Base-by-base conservation (phyloP, 371 early-diverging fungal genomes). In the Mortierella sp. region DNA sequence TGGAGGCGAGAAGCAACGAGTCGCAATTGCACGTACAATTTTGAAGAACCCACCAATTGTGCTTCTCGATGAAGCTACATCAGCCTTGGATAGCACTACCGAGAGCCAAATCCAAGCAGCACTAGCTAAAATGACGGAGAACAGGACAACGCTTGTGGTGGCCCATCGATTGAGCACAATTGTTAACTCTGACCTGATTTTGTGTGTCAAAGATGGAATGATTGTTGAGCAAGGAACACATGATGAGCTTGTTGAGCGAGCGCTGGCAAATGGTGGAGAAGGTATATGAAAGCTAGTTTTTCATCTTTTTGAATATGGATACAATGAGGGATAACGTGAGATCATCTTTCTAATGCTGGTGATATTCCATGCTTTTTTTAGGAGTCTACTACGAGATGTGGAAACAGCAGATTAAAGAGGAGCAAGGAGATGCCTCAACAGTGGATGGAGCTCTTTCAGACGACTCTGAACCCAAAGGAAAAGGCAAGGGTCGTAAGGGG, bases 1-100 rank as follows among this genome's bases (percentile, higher is more conserved):
- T 54, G 93, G 93, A 53, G 99, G 99, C 26, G 98, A 99, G 85
- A 96, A 96, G 83, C 99, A 99, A 85, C 88, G 97, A 26, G 89
- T 98, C 12, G 93, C 95, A 6, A 91, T 97, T 64, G 94, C 96
- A 22, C 87, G 97, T 34, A 93, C 95, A 23, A 78, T 95, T 10
- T 68, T 95, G 56, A 92, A 92, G 76, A 86, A 95, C 57, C 93
- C 96, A 28, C 86, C 88, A 17, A 92, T 95, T 29, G 88, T 95
- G 7, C 76, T 95, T 29, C 79, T 95, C 58, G 96, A 95, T 73
- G 96, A 95, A 66, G 87, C 84, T 0, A 85, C 89, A 0, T 84
- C 85, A 3, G 84, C 83, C 0, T 76, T 87, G 53, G 83, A 83
- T 64, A 85, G 86, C 12, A 81, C 81, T 0, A 97, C 97, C 1